Evolutionary conservation across 2,329 filamentous ascomycete species (phyloP).

Genomic region (Hypoxylon sp.): DNA sequence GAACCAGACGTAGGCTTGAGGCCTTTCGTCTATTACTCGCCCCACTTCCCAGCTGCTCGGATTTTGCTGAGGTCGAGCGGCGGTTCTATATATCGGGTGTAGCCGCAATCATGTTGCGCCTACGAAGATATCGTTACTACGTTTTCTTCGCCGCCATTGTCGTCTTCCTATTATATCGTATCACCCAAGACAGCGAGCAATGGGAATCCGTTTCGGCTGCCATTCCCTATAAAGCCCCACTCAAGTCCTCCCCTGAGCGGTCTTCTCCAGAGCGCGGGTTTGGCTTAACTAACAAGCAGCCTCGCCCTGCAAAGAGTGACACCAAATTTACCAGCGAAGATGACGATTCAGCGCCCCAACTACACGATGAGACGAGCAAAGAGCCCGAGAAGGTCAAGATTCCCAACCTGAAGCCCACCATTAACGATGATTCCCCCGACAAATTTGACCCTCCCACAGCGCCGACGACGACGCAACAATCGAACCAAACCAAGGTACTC

Average conservation of each 20-base stretch:
- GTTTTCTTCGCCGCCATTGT: constrained; percentile 50
- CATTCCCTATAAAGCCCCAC: constrained; percentile 42
- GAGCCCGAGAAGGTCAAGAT: constrained; percentile 42
- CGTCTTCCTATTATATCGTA: constrained; percentile 50
- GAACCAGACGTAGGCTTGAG: constrained; percentile 24
- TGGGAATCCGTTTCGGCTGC: constrained; percentile 50
- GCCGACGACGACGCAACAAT: constrained; percentile 33
- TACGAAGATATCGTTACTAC: constrained; percentile 53
- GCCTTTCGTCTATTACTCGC: constrained; percentile 17
- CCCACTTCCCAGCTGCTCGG: constrained; percentile 21
- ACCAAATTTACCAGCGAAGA: constrained; percentile 30
- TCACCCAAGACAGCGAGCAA: constrained; percentile 48
- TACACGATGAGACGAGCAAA: constrained; percentile 39
- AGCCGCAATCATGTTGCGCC: constrained; percentile 47
- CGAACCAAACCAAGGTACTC: constrained; percentile 40
- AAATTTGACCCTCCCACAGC: constrained; percentile 37
- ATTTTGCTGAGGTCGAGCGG: constrained; percentile 7
- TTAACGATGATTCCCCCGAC: constrained; percentile 29
- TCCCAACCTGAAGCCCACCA: constrained; percentile 45
- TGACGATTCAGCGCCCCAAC: constrained; percentile 40
- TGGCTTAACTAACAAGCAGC: constrained; percentile 30
- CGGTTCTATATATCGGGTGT: constrained; percentile 10
- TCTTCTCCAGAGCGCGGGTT: constrained; percentile 32
- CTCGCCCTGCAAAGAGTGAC: constrained; percentile 27
- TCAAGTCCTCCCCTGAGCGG: constrained; percentile 33